Base-by-base conservation (phyloP, 768 basidiomycete species). In the Lactarius vividus region DNA sequence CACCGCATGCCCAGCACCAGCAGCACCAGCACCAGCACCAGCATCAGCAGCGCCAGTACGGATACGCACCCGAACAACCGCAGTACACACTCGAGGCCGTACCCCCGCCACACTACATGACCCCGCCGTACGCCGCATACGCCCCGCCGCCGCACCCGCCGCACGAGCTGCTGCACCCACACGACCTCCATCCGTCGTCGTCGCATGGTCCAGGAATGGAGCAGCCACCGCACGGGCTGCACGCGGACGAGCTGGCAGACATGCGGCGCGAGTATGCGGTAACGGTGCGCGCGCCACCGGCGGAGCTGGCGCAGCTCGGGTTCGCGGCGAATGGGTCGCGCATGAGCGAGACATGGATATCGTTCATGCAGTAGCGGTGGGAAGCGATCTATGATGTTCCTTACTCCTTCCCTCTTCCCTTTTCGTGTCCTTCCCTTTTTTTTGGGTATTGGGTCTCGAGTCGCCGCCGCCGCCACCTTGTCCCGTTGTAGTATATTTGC, bases 301-400 rank as follows among this genome's bases (percentile, higher is more conserved):
- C 76, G 20, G 85, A 86, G 60, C 75, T 89, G 20, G 82, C 84
- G 0, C 81, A 85, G 62, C 79, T 89, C 4, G 88, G 88, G 8
- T 75, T 89, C 5, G 77, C 86, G 11, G 77, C 83, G 28, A 82
- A 82, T 65, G 61, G 67, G 10, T 83, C 84, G 53, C 76, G 83
- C 42, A 71, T 86, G 44, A 84, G 84, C 59, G 83, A 84, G 71
- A 76, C 84, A 28, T 87, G 86, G 86, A 81, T 81, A 62, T 82
- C 81, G 33, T 86, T 87, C 70, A 84, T 87, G 84, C 81, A 82
- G 29, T 83, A 86, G 28, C 20, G 46, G 28, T 16, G 35, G 35
- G 33, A 44, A 40, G 49, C 59, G 49, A 26, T 20, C 6, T 31
- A 28, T 2, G 26, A 18, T 11, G 18, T 35, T 13, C 44, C 37